phyloP scores from a whole-genome alignment of 805 yeast genomes.

The Ogataea polymorpha region DNA sequence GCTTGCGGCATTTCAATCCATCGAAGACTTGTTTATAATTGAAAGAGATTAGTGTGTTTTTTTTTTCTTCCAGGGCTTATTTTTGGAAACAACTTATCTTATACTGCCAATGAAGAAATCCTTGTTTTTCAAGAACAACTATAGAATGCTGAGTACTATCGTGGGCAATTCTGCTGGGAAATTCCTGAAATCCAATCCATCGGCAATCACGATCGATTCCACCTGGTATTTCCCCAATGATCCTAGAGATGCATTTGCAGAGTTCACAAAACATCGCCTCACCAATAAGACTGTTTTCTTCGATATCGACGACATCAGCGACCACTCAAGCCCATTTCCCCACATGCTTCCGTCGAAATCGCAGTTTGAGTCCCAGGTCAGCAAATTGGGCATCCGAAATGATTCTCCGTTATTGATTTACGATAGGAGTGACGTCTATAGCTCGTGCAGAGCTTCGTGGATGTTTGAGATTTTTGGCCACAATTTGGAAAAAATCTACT shows the following conservation, averaged over 20 bases:
- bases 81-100: background rate
- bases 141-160: constrained; percentile 6
- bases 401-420: constrained; percentile 72
- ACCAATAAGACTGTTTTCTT: constrained; percentile 67
- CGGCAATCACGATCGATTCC: constrained; percentile 62
- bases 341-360: constrained; percentile 80
- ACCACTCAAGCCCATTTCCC: constrained; percentile 63
- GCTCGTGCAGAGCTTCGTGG: constrained; percentile 93
- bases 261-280: constrained; percentile 53
- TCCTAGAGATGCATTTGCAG: constrained; percentile 55
- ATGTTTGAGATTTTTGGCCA: constrained; percentile 81
- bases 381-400: constrained; percentile 51
- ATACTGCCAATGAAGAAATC: background rate
- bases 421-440: constrained; percentile 80
- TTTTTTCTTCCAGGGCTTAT: background rate
- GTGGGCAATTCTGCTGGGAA: constrained; percentile 24
- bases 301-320: constrained; percentile 71
- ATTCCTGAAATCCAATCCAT: constrained; percentile 13
- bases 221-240: constrained; percentile 90
- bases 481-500: constrained; percentile 43
- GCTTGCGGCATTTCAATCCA: constrained; percentile 5
- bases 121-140: background rate
- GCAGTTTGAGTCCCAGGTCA: constrained; percentile 52
- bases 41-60: no score
- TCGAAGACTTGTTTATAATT: constrained; percentile 1